A percentile compares a stretch with the other conserved stretches of the same genome.
These are phyloP conservation scores for Heterobasidion occidentale DNA, from an alignment of 1,284 basidiomycete genomes.

Conservation along the genomic window DNA sequence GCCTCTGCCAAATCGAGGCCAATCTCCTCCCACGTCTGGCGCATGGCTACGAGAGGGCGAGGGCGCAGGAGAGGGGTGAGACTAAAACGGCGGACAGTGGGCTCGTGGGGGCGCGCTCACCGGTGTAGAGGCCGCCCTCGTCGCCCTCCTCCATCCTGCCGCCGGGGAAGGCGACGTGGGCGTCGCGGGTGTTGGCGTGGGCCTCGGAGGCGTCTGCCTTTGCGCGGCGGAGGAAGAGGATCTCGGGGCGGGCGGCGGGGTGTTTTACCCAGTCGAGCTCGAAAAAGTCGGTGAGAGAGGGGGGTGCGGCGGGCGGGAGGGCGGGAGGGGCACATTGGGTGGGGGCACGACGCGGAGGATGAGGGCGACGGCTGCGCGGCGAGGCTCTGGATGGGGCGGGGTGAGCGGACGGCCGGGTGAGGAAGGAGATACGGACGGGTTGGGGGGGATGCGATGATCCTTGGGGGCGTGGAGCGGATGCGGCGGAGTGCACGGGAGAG, in stretches of 20 bases:
- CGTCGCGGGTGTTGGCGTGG: conserved; percentile 42
- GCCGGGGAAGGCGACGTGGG: conserved; percentile 95
- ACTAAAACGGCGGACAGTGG: conserved; percentile 3
- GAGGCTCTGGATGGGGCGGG: conserved; percentile 44
- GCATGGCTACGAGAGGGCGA: conserved; percentile 55
- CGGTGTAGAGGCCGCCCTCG: conserved; percentile 89
- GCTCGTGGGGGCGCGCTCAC: conserved; percentile 25
- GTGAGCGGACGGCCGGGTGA: not conserved
- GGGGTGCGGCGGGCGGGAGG: conserved; percentile 24
- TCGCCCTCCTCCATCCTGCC: conserved; percentile 90
- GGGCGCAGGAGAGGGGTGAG: conserved; percentile 4
- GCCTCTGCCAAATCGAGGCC: conserved; percentile 94
- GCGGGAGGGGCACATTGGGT: conserved; percentile 31
- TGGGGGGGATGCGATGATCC: conserved; percentile 82
- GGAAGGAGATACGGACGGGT: conserved; percentile 44
- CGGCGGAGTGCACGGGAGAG: conserved; percentile 66
- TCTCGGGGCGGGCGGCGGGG: conserved; percentile 71
- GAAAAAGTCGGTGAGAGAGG: conserved; percentile 68
- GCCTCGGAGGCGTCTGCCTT: conserved; percentile 32
- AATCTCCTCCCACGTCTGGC: conserved; percentile 99
- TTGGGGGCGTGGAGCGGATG: conserved; percentile 77
- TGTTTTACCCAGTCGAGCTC: conserved; percentile 83
- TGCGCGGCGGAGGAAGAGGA: conserved; percentile 82
- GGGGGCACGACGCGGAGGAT: conserved; percentile 71
- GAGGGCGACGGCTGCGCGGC: conserved; percentile 76